Conservation (phyloP, 164 flowering plant species). For the Chimonanthus praecox region DNA sequence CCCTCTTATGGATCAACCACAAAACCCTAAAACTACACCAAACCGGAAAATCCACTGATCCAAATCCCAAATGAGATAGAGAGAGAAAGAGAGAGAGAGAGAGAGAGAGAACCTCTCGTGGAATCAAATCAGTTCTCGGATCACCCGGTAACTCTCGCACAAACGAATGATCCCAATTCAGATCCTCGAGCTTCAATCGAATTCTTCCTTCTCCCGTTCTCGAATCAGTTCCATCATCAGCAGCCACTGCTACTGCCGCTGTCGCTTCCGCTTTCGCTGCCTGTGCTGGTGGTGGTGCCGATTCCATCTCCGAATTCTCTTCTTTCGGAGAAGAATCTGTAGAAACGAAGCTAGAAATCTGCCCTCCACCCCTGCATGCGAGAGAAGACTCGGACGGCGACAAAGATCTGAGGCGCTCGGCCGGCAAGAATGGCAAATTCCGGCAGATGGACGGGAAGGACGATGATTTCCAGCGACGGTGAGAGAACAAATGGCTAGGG, state of each 20-base stretch:
- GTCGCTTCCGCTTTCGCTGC: too few species aligned
- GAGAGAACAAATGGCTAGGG: not conserved
- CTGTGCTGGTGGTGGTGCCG: constrained; percentile 26
- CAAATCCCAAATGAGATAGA: too few species aligned
- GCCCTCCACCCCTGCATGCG: not conserved
- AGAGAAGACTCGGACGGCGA: too few species aligned
- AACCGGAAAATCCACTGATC: too few species aligned
- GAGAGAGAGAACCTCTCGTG: constrained; percentile 52
- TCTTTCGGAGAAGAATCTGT: constrained; percentile 12
- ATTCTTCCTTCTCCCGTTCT: constrained; percentile 20
- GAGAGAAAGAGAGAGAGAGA: not conserved
- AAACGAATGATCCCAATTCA: constrained; percentile 94
- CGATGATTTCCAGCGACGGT: not conserved
- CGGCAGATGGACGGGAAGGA: not conserved
- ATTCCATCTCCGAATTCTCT: constrained; percentile 33
- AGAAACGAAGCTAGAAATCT: not conserved
- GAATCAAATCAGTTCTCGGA: constrained; percentile 56
- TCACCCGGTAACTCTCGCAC: constrained; percentile 87
- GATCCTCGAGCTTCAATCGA: constrained; percentile 57
- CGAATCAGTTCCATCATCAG: constrained; percentile 43
- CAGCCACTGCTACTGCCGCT: constrained; percentile 8
- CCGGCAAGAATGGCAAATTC: constrained; percentile 1
- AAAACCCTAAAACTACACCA: too few species aligned
- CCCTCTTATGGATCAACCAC: too few species aligned
- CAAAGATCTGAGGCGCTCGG: not conserved